phyloP scores from a whole-genome alignment of 164 flowering plant genomes.

The Chloranthus sessilifolius region DNA sequence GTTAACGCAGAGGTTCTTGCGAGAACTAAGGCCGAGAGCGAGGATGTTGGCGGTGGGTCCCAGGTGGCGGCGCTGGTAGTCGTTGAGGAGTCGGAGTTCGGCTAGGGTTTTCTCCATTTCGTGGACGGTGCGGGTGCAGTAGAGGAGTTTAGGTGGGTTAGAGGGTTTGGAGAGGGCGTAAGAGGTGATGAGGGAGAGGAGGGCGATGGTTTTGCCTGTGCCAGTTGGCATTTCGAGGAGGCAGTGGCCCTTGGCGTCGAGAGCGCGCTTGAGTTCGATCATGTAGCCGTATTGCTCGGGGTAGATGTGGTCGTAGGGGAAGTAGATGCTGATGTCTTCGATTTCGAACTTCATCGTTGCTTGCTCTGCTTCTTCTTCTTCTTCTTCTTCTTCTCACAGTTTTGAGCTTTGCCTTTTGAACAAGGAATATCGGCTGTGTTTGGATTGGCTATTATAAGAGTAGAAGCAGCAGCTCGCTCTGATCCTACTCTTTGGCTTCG shows the following conservation, averaged over 20 bases:
- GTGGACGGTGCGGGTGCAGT: slow-evolving; percentile 99
- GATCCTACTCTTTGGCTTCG: too few species aligned
- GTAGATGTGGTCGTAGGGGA: slow-evolving; percentile 94
- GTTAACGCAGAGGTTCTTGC: slow-evolving; percentile 92
- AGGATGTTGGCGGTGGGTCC: slow-evolving; percentile 60
- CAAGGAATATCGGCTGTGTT: too few species aligned
- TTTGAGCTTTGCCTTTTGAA: background rate
- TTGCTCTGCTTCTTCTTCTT: too few species aligned
- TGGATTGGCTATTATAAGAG: too few species aligned
- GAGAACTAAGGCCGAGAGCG: slow-evolving; percentile 82
- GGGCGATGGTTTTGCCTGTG: slow-evolving; percentile 95
- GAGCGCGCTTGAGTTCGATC: slow-evolving; percentile 87
- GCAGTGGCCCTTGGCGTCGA: slow-evolving; percentile 91
- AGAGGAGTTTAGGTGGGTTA: slow-evolving; percentile 65
- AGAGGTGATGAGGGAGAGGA: slow-evolving; percentile 82
- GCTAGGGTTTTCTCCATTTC: slow-evolving; percentile 99
- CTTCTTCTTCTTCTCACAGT: background rate
- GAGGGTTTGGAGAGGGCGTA: slow-evolving; percentile 68
- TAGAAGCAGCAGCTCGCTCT: too few species aligned
- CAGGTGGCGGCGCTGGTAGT: slow-evolving; percentile 48
- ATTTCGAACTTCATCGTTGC: slow-evolving; percentile 72
- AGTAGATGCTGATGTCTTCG: slow-evolving; percentile 88
- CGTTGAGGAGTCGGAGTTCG: slow-evolving; percentile 67
- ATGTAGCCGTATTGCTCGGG: slow-evolving; percentile 93
- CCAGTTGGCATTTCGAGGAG: slow-evolving; percentile 99